These are phyloP conservation scores for Extremus antarcticus DNA, from an alignment of 495 filamentous ascomycete species.

Conservation along the genomic window DNA sequence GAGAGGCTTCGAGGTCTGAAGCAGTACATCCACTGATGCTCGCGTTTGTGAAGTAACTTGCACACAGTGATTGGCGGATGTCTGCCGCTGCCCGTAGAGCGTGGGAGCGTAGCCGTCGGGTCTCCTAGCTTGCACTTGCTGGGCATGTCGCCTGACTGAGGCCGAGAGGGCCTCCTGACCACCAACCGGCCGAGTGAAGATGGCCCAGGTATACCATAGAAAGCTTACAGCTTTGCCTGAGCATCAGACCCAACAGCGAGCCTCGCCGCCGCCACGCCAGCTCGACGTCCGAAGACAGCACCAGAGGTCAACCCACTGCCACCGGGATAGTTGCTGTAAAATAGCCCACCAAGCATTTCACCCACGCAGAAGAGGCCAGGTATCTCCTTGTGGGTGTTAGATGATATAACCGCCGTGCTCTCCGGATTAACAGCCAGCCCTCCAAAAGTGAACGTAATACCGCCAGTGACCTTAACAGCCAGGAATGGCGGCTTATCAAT, in stretches of 20 bases:
- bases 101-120: no score
- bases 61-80: no score
- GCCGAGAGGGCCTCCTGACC: no score
- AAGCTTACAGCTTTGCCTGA: neutral
- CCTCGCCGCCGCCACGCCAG: conserved; percentile 36
- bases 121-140: no score
- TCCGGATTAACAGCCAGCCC: conserved; percentile 43
- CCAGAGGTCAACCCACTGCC: conserved; percentile 52
- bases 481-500: conserved; percentile 45
- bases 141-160: no score
- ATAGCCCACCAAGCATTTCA: conserved; percentile 54
- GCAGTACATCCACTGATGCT: conserved; percentile 56
- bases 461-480: conserved; percentile 48
- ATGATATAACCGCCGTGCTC: conserved; percentile 37
- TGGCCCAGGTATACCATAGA: no score
- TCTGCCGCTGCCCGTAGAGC: no score
- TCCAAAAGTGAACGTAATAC: conserved; percentile 58
- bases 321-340: conserved; percentile 54
- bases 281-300: conserved; percentile 45
- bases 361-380: conserved; percentile 46
- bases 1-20: conserved; percentile 76
- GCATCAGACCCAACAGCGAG: neutral
- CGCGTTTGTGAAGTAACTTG: no score
- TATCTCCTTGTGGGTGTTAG: conserved; percentile 33
- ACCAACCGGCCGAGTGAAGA: no score